Evolutionary conservation across 257 asterid genomes (phyloP).

Genomic region (Verbascum thapsus): DNA sequence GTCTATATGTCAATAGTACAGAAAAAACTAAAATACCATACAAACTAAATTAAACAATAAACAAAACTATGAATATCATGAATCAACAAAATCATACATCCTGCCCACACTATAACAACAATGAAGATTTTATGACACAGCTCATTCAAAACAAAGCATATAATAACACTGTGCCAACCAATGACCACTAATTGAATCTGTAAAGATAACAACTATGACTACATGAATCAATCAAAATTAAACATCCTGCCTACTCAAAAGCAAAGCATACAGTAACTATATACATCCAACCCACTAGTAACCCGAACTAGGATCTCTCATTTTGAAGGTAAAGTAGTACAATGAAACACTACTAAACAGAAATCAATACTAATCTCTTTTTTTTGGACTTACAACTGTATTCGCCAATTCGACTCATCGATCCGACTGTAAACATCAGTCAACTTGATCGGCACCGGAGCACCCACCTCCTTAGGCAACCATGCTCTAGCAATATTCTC

Average conservation of each 20-base stretch:
- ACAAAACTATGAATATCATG: neutral
- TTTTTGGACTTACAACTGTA: conserved; percentile 66
- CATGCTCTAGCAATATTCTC: conserved; percentile 58
- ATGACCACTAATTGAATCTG: no score
- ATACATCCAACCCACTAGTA: neutral
- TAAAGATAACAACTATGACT: no score
- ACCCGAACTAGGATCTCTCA: neutral
- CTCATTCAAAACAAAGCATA: neutral
- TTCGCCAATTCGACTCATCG: conserved; percentile 63
- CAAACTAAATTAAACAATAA: conserved; percentile 18
- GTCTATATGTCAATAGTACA: conserved; percentile 44
- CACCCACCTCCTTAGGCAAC: conserved; percentile 53
- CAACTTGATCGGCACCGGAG: conserved; percentile 56
- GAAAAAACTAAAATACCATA: neutral
- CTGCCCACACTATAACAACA: conserved; percentile 8
- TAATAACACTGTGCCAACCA: no score
- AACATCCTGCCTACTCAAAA: no score
- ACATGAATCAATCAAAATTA: no score
- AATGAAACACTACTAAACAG: neutral
- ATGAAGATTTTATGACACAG: neutral
- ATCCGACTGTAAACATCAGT: conserved; percentile 61
- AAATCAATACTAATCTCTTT: neutral
- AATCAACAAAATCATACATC: neutral
- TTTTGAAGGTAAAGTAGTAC: conserved; percentile 13
- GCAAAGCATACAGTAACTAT: neutral